phyloP scores from a whole-genome alignment of 2,329 filamentous ascomycete genomes.

The Salinomyces thailandicus region DNA sequence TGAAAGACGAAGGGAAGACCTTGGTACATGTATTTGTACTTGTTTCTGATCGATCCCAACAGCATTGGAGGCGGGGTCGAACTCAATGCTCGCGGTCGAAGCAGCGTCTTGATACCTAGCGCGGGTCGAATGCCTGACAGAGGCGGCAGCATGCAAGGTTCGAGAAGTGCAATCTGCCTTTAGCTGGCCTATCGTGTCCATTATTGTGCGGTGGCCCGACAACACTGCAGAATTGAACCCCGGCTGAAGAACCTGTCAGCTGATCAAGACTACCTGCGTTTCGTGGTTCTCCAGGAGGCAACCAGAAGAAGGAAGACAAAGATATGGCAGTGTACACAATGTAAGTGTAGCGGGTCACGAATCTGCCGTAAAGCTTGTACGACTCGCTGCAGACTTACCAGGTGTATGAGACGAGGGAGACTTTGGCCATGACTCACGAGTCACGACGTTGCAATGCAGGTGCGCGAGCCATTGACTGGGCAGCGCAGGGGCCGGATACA shows the following conservation, averaged over 20 bases:
- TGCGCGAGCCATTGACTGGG: no score
- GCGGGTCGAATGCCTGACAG: no score
- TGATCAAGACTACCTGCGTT: no score
- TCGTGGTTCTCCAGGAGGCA: no score
- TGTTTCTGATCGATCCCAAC: not conserved
- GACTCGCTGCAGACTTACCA: no score
- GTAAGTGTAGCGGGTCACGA: not conserved
- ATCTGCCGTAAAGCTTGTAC: no score
- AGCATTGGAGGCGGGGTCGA: constrained; percentile 4
- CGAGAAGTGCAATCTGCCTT: not conserved
- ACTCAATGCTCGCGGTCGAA: not conserved
- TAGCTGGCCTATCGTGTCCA: not conserved
- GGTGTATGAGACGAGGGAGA: no score
- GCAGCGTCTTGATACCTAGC: constrained; percentile 2
- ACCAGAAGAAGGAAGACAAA: no score
- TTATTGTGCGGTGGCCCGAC: not conserved
- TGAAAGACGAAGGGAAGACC: not conserved
- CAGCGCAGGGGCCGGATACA: no score
- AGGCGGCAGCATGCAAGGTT: no score
- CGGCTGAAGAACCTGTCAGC: no score
- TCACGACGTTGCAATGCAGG: not conserved
- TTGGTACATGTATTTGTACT: not conserved
- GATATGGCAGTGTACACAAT: not conserved
- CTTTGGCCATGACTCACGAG: no score
- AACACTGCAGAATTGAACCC: not conserved